Base-by-base conservation (phyloP, 208 protist species). In the Acanthamoeba sp. region DNA sequence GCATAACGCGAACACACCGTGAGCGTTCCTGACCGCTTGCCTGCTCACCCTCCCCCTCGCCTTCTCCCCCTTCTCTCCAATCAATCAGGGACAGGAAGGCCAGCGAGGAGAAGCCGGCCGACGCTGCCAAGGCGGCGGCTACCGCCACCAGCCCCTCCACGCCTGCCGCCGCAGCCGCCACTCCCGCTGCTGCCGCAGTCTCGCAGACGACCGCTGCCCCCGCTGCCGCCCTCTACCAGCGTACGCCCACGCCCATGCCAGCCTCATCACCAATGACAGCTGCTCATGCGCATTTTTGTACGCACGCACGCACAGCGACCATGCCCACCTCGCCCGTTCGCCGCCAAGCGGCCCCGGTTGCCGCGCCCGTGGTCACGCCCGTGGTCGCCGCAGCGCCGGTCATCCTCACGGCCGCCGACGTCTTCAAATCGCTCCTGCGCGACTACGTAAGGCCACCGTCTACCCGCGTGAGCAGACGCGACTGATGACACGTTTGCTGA, bases 391-490 rank as follows among this genome's bases (percentile, higher is more conserved):
- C 12, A 29, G 29, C 1, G 16, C 66, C 66, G 18, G 55, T 62
- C 18, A 62, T 62, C 24, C 55, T 62, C 55, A 62, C 55, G 0
- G 27, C 66, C 36, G 66, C 36, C 7, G 66, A 76, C 10, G 66
- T 40, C 29, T 76, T 76, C 66, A 76, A 76, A 40, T 29, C 66
- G 0, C 36, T 76, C 32, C 66, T 76, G 5, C 66, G 66, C 36
- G 66, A 76, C n/a, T 76, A 34, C 36, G 66, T 76, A 76, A 6
- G 62, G n/a, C n/a, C n/a, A n/a, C n/a, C n/a, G n/a, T n/a, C n/a
- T n/a, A n/a, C n/a, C n/a, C n/a, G n/a, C n/a, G n/a, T n/a, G n/a
- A n/a, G n/a, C 45, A 14, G 9, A 50, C 45, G 1, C 45, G 45
- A 7, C 45, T 1, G 12, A 50, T 14, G 45, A 50, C 45, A 22